These are phyloP conservation scores for Kwoniella dendrophila DNA, from an alignment of 768 basidiomycete species.

Conservation along the genomic window DNA sequence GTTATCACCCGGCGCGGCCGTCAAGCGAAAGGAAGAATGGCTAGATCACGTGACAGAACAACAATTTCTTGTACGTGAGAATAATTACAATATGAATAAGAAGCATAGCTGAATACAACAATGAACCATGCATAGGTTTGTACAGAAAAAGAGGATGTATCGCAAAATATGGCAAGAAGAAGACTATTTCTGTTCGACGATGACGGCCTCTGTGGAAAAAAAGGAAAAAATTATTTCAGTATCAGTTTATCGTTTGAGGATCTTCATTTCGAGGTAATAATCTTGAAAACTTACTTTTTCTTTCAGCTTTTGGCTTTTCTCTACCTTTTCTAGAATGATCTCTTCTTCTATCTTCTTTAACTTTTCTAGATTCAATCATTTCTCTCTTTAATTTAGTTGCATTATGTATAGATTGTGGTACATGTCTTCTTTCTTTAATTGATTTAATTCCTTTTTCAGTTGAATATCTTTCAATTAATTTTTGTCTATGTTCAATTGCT, in stretches of 20 bases:
- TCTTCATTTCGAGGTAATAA: too few relatives aligned
- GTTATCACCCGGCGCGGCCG: too few relatives aligned
- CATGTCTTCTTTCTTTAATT: constrained; percentile 78
- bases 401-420: constrained; percentile 89
- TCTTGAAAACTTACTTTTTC: constrained; percentile 66
- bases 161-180: not conserved
- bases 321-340: constrained; percentile 84
- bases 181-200: constrained; percentile 27
- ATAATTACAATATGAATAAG: too few relatives aligned
- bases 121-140: too few relatives aligned
- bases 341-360: constrained; percentile 90
- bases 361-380: constrained; percentile 83
- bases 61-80: too few relatives aligned
- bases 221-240: too few relatives aligned
- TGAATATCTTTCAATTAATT: constrained; percentile 85
- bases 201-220: constrained; percentile 30
- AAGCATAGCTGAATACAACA: too few relatives aligned
- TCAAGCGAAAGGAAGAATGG: too few relatives aligned
- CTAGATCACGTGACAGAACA: too few relatives aligned
- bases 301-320: constrained; percentile 85
- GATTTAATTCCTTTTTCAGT: constrained; percentile 77
- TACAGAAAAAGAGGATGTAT: too few relatives aligned
- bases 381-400: constrained; percentile 83
- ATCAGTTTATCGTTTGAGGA: too few relatives aligned
- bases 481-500: constrained; percentile 87